Percentiles rank a stretch among this genome's conserved stretches.
Evolutionary conservation across 2,329 filamentous ascomycete species (phyloP).

Genomic region (Graphiopsis chlorocephala): DNA sequence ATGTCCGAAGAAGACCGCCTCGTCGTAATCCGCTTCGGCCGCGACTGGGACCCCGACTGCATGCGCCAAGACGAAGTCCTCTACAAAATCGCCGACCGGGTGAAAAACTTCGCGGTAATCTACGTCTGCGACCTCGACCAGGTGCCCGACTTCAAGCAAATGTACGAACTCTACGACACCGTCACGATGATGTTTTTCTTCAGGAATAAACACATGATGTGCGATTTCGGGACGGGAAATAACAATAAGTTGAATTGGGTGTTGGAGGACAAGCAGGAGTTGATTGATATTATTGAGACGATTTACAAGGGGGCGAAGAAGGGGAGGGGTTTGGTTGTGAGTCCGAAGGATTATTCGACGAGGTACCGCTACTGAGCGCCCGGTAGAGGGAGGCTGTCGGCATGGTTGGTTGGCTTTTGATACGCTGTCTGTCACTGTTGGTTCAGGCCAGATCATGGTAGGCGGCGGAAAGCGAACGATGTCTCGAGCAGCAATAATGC

Average conservation of each 20-base stretch:
- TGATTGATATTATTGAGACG: slow-evolving; percentile 97
- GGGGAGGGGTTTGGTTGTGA: slow-evolving; percentile 91
- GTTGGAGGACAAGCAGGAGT: slow-evolving; percentile 93
- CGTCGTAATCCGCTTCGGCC: slow-evolving; percentile 89
- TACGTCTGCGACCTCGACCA: slow-evolving; percentile 92
- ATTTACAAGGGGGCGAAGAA: slow-evolving; percentile 99
- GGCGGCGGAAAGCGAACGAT: neutral
- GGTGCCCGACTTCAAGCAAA: slow-evolving; percentile 89
- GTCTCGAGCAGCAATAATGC: neutral
- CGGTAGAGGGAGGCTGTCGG: neutral
- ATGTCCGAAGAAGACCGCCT: slow-evolving; percentile 86
- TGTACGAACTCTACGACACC: slow-evolving; percentile 81
- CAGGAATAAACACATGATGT: slow-evolving; percentile 98
- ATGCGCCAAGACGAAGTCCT: slow-evolving; percentile 89
- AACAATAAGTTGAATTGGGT: slow-evolving; percentile 99
- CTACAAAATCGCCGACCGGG: slow-evolving; percentile 86
- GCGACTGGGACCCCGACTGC: slow-evolving; percentile 78
- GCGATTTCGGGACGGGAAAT: slow-evolving; percentile 95
- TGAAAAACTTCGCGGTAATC: slow-evolving; percentile 90
- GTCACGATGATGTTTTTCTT: slow-evolving; percentile 98
- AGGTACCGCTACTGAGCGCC: slow-evolving; percentile 60
- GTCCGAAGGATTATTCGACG: slow-evolving; percentile 81
- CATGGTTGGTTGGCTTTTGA: neutral
- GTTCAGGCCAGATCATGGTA: neutral
- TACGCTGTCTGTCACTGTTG: neutral